Evolutionary conservation across 2,329 filamentous ascomycete species (phyloP), one percentile per base, ranked within the genome.

Genomic region (Paecilomyces variotii): DNA sequence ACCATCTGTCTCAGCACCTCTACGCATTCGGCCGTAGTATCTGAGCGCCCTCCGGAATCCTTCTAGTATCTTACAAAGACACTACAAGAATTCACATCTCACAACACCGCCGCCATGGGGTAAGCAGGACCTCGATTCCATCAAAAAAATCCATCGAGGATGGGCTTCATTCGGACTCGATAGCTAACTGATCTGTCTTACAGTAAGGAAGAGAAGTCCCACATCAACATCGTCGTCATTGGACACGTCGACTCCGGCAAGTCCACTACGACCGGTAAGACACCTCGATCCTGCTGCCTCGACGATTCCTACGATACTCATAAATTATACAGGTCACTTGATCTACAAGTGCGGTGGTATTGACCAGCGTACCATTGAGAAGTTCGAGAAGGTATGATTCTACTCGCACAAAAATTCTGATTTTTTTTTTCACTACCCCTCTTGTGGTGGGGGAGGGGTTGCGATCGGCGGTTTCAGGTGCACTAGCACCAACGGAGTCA

Each of bases 301-400:
- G 64, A 61, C 67, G 67, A 58, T 66, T 63, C 68, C 28, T 62
- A 68, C 62, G 52, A 61, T 61, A 61, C 63, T 71, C 61, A 70
- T 63, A 68, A 54, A 61, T 54, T 62, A 54, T 71, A 79, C 79
- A 89, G 86, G 87, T 80, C 87, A 93, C 85, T 88, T 99, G 87
- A 97, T 99, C 90, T 97, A 97, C 91, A 93, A 99, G 89, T 97
- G 94, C 86, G 94, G 94, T 89, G 94, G 94, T 91, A 99, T 97
- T 78, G 94, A 99, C 90, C 91, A 93, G 87, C 93, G 94, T 91
- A 97, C 93, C 82, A 99, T 99, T 80, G 94, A 99, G 89, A 99
- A 99, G 90, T 99, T 99, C 88, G 94, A 99, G 92, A 99, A 99
- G 91, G 91, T 95, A 82, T 79, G 86, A 78, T 56, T 59, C 54